A percentile compares a stretch with the other conserved stretches of the same genome.
Conservation (phyloP, 2,329 filamentous ascomycete species). For the Bipolaris cookei region DNA sequence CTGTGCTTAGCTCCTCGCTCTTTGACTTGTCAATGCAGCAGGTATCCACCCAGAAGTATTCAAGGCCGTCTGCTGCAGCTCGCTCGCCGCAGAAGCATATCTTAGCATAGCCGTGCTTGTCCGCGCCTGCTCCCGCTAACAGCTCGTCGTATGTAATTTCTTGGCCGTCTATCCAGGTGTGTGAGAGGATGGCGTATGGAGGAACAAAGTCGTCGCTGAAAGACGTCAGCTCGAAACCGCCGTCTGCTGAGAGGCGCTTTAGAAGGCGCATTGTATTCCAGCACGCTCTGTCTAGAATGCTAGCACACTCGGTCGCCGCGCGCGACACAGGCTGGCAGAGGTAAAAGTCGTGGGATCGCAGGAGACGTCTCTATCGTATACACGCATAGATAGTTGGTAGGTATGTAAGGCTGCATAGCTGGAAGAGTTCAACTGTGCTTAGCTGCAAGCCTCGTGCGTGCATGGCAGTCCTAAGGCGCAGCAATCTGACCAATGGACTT, state of each 20-base stretch:
- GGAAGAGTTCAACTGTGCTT: not conserved
- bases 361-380: conserved; percentile 6
- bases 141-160: conserved; percentile 28
- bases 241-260: conserved; percentile 15
- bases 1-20: conserved; percentile 11
- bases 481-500: not conserved
- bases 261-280: conserved; percentile 25
- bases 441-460: conserved; percentile 2
- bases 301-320: conserved; percentile 10
- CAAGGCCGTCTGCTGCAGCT: conserved; percentile 19
- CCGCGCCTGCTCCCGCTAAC: conserved; percentile 16
- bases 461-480: not conserved
- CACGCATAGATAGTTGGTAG: conserved; percentile 1
- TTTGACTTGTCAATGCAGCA: conserved; percentile 13
- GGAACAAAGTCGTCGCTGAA: conserved; percentile 20
- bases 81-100: conserved; percentile 14
- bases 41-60: too few species aligned
- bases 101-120: conserved; percentile 23
- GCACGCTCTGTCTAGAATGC: conserved; percentile 11
- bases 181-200: conserved; percentile 31
- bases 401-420: conserved; percentile 7
- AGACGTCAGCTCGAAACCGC: conserved; percentile 25
- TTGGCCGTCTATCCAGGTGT: conserved; percentile 24
- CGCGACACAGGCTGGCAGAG: conserved; percentile 9
- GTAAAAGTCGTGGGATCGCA: conserved; percentile 8